Conservation (phyloP, 2,329 filamentous ascomycete genomes). For the Trichoderma sp. region DNA sequence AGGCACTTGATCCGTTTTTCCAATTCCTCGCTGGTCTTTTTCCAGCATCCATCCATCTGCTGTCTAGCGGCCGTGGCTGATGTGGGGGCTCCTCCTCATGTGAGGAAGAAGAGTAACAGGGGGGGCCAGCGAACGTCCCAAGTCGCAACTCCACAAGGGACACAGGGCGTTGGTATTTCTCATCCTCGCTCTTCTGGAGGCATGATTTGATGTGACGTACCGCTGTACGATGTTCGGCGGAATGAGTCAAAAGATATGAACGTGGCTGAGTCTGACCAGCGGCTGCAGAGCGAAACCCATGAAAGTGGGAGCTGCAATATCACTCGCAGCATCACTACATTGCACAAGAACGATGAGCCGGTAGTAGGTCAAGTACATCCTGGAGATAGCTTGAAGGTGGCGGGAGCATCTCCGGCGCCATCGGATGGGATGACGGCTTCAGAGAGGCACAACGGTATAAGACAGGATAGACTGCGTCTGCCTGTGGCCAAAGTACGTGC, state of each 20-base stretch:
- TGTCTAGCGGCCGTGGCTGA: neutral
- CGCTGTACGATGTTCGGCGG: no score
- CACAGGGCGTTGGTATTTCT: no score
- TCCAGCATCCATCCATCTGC: neutral
- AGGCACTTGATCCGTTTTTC: neutral
- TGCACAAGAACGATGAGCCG: no score
- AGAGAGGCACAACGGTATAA: no score
- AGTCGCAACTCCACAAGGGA: neutral
- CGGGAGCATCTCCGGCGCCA: neutral
- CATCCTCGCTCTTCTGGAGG: no score
- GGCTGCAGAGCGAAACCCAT: neutral
- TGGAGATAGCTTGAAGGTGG: neutral
- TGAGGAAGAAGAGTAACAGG: neutral
- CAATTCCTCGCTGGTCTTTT: neutral
- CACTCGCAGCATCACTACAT: neutral
- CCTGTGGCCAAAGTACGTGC: neutral
- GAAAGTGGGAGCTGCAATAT: neutral
- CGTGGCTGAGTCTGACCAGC: slow-evolving; percentile 1
- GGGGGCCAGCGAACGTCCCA: neutral
- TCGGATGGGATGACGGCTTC: neutral
- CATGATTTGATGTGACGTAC: no score
- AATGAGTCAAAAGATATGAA: neutral
- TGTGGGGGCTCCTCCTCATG: slow-evolving; percentile 1
- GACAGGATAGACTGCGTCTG: neutral
- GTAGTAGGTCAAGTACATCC: no score